Evolutionary conservation across 208 protist species (phyloP), one percentile per base, ranked within the genome.

Genomic region (Giardia muris): DNA sequence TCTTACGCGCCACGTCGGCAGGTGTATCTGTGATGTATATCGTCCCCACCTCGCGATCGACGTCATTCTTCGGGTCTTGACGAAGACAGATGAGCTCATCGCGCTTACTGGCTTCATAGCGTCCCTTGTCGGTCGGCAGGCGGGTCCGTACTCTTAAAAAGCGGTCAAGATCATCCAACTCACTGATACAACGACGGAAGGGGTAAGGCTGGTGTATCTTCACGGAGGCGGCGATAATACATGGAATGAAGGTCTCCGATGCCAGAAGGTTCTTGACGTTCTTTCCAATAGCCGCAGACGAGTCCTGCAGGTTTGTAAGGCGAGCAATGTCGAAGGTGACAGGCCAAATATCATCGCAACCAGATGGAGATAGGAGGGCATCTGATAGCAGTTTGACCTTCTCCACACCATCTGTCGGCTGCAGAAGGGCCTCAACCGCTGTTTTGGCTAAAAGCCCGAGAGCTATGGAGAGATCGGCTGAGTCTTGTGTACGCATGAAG

Each of bases 21-120:
- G 57, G 57, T 76, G 57, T 76, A 76, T 76, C 57, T 76, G 57
- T 76, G 57, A 10, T 39, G 57, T 76, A 76, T 76, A 76, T 76
- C 19, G 57, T 76, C 30, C 19, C 10, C 19, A 39, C 19, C 57
- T 76, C 57, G 19, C 30, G 10, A 30, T 76, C 57, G 19, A 76
- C 57, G 10, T 76, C 57, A 39, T 10, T 76, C 57, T 39, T 30
- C 19, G 57, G 57, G 30, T 76, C 30, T 30, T 76, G 57, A 39
- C 57, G 10, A 76, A 76, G 57, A 76, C 30, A 76, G 10, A 30
- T 10, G 30, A 76, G 57, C 19, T 10, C 19, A 39, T 10, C 30
- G 10, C 10, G 57, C 30, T 10, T 76, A 39, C 30, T 76, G 57
- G 19, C 30, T 39, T 39, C 57, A 39, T 39, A 39, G 19, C 57